Evolutionary conservation across 306 rosid genomes (phyloP).

Genomic region (Trichosanthes cucumerina): DNA sequence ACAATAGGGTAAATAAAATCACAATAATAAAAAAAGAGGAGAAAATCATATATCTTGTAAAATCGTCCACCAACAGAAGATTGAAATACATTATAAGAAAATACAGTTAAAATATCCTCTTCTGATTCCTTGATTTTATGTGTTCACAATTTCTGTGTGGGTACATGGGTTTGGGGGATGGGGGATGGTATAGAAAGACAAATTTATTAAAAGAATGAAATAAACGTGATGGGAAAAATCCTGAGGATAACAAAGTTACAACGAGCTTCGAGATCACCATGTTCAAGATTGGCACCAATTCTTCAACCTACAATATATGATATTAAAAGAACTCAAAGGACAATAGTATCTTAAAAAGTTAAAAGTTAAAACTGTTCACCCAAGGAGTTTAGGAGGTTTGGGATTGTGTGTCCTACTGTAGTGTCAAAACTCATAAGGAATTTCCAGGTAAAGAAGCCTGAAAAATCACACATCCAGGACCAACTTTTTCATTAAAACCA

Average conservation of each 20-base stretch:
- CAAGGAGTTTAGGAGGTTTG: not conserved
- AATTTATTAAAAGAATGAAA: not conserved
- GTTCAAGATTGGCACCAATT: not conserved
- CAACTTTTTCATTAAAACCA: not conserved
- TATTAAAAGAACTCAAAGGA: not conserved
- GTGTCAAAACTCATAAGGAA: not conserved
- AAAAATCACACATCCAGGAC: not conserved
- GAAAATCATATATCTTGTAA: not conserved
- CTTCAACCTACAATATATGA: not conserved
- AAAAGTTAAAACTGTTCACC: not conserved
- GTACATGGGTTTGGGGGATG: not conserved
- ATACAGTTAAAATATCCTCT: not conserved
- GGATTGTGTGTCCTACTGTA: not conserved
- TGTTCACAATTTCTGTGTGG: not conserved
- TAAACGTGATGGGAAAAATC: no score
- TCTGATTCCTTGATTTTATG: not conserved
- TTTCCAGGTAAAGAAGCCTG: not conserved
- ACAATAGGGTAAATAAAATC: slow-evolving; percentile 13
- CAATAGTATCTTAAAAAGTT: not conserved
- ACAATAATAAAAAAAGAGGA: not conserved
- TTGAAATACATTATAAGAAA: not conserved
- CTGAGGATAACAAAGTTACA: not conserved
- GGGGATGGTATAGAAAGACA: not conserved
- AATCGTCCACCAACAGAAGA: not conserved
- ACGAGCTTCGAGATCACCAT: not conserved